Evolutionary conservation across 371 early-diverging fungal species (phyloP).

Genomic region (Syncephalastrum contaminatum): DNA sequence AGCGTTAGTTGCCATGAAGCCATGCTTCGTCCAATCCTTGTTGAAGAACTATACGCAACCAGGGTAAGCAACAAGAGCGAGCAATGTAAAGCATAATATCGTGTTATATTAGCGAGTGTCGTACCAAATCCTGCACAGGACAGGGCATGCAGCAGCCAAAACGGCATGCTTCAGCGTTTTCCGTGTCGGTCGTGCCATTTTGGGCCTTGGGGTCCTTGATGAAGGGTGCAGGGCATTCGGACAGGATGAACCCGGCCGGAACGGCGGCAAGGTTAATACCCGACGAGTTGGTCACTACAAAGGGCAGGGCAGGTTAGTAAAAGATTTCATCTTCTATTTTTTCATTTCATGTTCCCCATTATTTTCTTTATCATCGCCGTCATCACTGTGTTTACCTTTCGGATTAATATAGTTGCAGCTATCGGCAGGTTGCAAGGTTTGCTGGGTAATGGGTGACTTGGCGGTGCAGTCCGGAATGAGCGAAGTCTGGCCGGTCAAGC

Average conservation of each 20-base stretch:
- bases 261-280: constrained; percentile 23
- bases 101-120: neutral
- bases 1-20: constrained; percentile 49
- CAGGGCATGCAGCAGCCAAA: constrained; percentile 45
- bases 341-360: constrained; percentile 4
- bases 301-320: too few relatives aligned
- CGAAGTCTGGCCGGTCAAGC: constrained; percentile 25
- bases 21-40: constrained; percentile 41
- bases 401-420: constrained; percentile 41
- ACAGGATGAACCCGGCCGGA: constrained; percentile 26
- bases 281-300: constrained; percentile 1
- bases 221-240: constrained; percentile 43
- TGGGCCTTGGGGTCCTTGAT: constrained; percentile 29
- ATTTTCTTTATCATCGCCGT: neutral
- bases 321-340: neutral
- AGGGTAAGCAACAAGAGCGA: constrained; percentile 23
- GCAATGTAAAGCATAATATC: constrained; percentile 22
- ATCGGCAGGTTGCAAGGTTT: constrained; percentile 35
- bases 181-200: constrained; percentile 15
- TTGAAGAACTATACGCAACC: constrained; percentile 44
- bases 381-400: constrained; percentile 5
- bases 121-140: constrained; percentile 39
- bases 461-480: constrained; percentile 50
- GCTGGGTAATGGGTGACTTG: constrained; percentile 21
- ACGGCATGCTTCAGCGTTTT: constrained; percentile 19